Conservation (phyloP, 352 stramenopile genomes). For the Pythium volutum region DNA sequence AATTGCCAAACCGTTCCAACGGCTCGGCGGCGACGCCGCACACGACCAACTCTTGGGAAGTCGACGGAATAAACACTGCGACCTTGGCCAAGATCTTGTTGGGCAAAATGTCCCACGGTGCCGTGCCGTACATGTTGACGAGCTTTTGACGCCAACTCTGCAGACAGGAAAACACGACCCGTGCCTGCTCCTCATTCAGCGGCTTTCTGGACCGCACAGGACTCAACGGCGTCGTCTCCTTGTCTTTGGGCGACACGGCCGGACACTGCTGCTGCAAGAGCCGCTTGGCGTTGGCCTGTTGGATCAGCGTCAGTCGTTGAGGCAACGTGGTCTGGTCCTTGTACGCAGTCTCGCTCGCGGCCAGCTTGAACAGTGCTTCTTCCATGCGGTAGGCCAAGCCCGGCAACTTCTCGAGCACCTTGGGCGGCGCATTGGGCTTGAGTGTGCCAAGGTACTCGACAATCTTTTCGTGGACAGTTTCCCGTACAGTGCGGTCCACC, state of each 20-base stretch:
- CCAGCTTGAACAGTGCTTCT: constrained; percentile 89
- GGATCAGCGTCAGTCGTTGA: constrained; percentile 88
- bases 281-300: constrained; percentile 62
- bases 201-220: constrained; percentile 21
- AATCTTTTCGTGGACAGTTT: constrained; percentile 64
- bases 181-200: constrained; percentile 56
- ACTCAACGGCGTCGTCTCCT: not conserved
- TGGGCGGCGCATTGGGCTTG: constrained; percentile 93
- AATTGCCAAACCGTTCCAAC: constrained; percentile 57
- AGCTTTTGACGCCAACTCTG: constrained; percentile 80
- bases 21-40: constrained; percentile 49
- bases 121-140: constrained; percentile 65
- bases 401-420: constrained; percentile 94
- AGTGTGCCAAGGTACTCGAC: constrained; percentile 90
- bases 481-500: constrained; percentile 32
- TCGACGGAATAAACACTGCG: constrained; percentile 52
- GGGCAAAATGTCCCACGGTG: constrained; percentile 69
- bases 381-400: constrained; percentile 96
- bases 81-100: constrained; percentile 75
- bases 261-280: constrained; percentile 51
- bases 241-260: constrained; percentile 20
- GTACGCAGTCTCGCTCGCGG: constrained; percentile 88
- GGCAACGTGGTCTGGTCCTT: constrained; percentile 90
- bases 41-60: constrained; percentile 47
- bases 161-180: constrained; percentile 62